A percentile compares a stretch with the other conserved stretches of the same genome.
Evolutionary conservation across 805 yeast genomes (phyloP).

Genomic region (Cyberlindnera meyerae): DNA sequence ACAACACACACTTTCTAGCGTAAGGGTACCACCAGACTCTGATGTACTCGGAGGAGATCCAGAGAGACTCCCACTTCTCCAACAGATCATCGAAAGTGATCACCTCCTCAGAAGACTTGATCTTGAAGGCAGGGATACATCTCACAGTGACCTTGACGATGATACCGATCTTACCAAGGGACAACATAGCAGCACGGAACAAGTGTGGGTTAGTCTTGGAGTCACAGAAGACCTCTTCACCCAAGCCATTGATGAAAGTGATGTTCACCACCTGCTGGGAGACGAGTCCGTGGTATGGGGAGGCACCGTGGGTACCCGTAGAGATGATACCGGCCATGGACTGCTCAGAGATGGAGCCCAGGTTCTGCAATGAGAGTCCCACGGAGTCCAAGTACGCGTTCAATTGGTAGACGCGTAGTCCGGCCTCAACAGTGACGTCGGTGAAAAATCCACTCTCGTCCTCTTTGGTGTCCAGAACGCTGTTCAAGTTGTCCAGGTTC

Average conservation of each 20-base stretch:
- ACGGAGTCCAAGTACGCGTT: conserved; percentile 58
- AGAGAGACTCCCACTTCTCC: conserved; percentile 67
- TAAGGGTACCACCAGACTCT: conserved; percentile 99
- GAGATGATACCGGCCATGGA: conserved; percentile 93
- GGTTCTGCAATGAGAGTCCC: conserved; percentile 78
- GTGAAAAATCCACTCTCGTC: conserved; percentile 62
- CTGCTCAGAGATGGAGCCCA: conserved; percentile 93
- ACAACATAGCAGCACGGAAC: conserved; percentile 77
- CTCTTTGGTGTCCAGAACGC: conserved; percentile 44
- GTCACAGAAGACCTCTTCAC: conserved; percentile 51
- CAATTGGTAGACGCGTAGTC: conserved; percentile 71
- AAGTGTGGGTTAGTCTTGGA: conserved; percentile 57
- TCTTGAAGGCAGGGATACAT: conserved; percentile 76
- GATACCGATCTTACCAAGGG: conserved; percentile 89
- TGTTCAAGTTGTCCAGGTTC: conserved; percentile 70
- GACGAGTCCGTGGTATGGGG: conserved; percentile 87
- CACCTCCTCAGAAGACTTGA: conserved; percentile 77
- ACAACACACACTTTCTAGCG: conserved; percentile 74
- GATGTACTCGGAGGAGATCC: conserved; percentile 88
- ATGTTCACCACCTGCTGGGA: conserved; percentile 82
- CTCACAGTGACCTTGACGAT: conserved; percentile 83
- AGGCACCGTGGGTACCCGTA: conserved; percentile 96
- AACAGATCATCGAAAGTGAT: conserved; percentile 71
- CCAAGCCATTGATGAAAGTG: conserved; percentile 69
- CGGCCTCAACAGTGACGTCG: conserved; percentile 94